These are phyloP conservation scores for Mycosarcoma mackinlayi DNA, from an alignment of 1,284 basidiomycete species.

Conservation along the genomic window DNA sequence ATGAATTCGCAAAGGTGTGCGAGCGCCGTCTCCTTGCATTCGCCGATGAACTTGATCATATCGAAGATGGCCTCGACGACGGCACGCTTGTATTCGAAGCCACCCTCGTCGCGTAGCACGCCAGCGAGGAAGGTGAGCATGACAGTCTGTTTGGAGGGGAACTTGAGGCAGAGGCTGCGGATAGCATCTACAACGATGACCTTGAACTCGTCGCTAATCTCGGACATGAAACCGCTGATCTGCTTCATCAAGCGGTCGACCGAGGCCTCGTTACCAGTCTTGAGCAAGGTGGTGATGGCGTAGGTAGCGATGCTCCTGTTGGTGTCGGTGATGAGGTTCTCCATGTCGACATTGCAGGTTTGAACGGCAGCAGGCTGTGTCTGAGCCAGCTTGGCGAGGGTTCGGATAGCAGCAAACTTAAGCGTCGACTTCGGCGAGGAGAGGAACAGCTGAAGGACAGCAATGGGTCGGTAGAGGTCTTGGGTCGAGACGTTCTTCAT, in stretches of 20 bases:
- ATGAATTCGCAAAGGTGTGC: slow-evolving; percentile 99
- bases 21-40: slow-evolving; percentile 87
- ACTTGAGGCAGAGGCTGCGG: slow-evolving; percentile 97
- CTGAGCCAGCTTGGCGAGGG: slow-evolving; percentile 83
- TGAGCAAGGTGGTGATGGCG: slow-evolving; percentile 97
- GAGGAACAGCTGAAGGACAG: slow-evolving; percentile 67
- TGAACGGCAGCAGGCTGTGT: slow-evolving; percentile 84
- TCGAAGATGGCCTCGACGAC: slow-evolving; percentile 99
- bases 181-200: slow-evolving; percentile 99
- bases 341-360: slow-evolving; percentile 95
- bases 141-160: slow-evolving; percentile 89
- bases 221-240: slow-evolving; percentile 98
- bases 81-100: slow-evolving; percentile 98
- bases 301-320: slow-evolving; percentile 98
- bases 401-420: slow-evolving; percentile 97
- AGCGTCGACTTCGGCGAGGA: slow-evolving; percentile 73
- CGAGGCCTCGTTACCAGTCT: slow-evolving; percentile 99
- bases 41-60: slow-evolving; percentile 97
- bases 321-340: slow-evolving; percentile 94
- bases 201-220: slow-evolving; percentile 99
- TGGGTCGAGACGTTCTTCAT: slow-evolving; percentile 83
- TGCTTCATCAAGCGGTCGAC: slow-evolving; percentile 99
- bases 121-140: slow-evolving; percentile 72
- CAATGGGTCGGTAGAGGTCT: slow-evolving; percentile 86
- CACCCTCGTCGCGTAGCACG: slow-evolving; percentile 78